These are phyloP conservation scores for Clausena lansium DNA, from an alignment of 345 rosid species.

Conservation along the genomic window DNA sequence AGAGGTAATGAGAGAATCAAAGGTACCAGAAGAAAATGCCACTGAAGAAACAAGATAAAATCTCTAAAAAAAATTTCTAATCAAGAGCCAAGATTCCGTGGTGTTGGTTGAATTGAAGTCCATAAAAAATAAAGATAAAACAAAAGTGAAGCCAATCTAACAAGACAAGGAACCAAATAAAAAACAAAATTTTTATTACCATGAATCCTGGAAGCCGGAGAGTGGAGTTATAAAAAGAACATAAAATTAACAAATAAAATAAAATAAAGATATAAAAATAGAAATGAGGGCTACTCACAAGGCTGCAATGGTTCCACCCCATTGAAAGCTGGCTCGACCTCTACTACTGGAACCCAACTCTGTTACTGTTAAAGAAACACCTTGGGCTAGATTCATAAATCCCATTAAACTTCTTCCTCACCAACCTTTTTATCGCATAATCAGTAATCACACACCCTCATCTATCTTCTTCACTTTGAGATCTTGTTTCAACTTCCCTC, in stretches of 20 bases:
- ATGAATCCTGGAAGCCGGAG: not conserved
- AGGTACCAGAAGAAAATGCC: not conserved
- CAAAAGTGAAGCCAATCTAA: not conserved
- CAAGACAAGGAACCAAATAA: not conserved
- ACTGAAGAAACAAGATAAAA: not conserved
- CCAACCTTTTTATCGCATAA: not conserved
- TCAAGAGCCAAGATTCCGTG: not conserved
- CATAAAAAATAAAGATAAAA: not conserved
- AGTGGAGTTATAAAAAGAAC: not conserved
- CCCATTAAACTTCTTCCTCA: not conserved
- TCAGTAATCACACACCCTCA: too few relatives aligned
- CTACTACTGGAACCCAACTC: constrained; percentile 19
- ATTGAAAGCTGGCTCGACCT: constrained; percentile 28
- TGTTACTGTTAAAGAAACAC: not conserved
- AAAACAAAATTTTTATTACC: not conserved
- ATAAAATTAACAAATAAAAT: not conserved
- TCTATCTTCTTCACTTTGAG: not conserved
- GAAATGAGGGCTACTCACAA: constrained; percentile 27
- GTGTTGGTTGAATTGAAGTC: not conserved
- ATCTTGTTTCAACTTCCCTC: not conserved
- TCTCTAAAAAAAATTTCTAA: not conserved
- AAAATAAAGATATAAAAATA: not conserved
- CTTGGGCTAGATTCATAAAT: constrained; percentile 4
- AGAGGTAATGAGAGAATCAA: not conserved
- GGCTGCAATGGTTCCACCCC: constrained; percentile 46